Conservation (phyloP, 108 stramenopile genomes). For the Cyclotella baltica region DNA sequence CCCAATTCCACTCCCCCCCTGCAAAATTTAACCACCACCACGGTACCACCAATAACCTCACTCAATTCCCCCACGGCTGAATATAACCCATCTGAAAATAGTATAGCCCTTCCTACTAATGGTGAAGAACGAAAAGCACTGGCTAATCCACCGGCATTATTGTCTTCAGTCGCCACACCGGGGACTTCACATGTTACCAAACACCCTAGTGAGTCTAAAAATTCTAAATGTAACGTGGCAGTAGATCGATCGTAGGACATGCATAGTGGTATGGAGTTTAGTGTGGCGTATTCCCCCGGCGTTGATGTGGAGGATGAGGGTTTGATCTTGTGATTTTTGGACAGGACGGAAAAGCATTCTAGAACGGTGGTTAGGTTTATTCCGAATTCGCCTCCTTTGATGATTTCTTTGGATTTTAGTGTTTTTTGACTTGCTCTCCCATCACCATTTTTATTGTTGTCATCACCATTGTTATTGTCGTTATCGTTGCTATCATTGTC, state of each 20-base stretch:
- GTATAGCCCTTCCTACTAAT: conserved; percentile 60
- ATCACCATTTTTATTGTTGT: background rate
- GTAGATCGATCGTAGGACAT: conserved; percentile 64
- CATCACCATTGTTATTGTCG: conserved; percentile 7
- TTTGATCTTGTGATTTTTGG: conserved; percentile 38
- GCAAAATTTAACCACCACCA: conserved; percentile 45
- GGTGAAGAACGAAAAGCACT: conserved; percentile 68
- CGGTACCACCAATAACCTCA: conserved; percentile 57
- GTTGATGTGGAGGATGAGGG: too few relatives aligned
- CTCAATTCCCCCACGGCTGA: conserved; percentile 61
- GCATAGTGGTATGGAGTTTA: conserved; percentile 58
- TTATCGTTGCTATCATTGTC: conserved; percentile 30
- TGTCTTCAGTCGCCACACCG: conserved; percentile 54
- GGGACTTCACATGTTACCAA: conserved; percentile 56
- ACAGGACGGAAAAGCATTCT: conserved; percentile 66
- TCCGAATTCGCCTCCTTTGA: conserved; percentile 63
- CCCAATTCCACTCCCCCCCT: conserved; percentile 62
- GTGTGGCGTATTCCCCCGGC: conserved; percentile 53
- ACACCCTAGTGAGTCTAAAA: conserved; percentile 55
- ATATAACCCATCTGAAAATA: conserved; percentile 56
- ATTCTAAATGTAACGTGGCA: conserved; percentile 69
- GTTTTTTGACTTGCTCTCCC: conserved; percentile 2
- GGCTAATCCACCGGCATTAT: conserved; percentile 56
- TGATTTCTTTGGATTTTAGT: conserved; percentile 31
- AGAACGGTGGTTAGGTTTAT: conserved; percentile 71